Base-by-base conservation (phyloP, 164 flowering plant species). In the Tetracentron sinense region DNA sequence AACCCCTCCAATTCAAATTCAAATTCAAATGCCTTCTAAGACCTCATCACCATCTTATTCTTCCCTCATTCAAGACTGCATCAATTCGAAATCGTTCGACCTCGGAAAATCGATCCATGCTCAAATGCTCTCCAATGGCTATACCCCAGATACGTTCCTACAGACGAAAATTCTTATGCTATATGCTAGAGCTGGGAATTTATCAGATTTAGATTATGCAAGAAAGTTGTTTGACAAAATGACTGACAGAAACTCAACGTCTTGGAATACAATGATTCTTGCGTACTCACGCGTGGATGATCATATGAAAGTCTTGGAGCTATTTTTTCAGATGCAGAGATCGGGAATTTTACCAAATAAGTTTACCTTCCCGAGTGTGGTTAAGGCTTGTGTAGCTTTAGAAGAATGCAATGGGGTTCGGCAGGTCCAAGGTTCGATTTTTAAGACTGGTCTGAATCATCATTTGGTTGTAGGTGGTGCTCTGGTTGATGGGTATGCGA, bases 261-360 rank as follows among this genome's bases (percentile, higher is more conserved):
- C 68, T 44, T 64, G 68, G 68, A 64, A 64, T 33, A 56, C 68
- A 26, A 64, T 64, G 61, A 42, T 64, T 22, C 56, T 64, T 30
- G 52, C 33, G 20, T 56, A 64, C 29, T 42, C 60, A 7, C 19
- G 50, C 20, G 42, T 14, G 29, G 44, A 29, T 26, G 54, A 56
- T 12, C 38, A 55, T 56, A 27, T 6, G 7, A 53, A 64, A 17
- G 61, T 64, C 14, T 26, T 56, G 42, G 42, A 64, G 28, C 22
- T 44, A 7, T 64, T 64, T 47, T 17, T 19, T 30, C 8, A 17
- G 54, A 55, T 64, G 60, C 53, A 14, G 1, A 64, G 30, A 14
- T 44, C 68, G 60, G 44, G 68, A 23, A 29, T 55, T 46, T 12
- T 7, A 46, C 68, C 68, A n/a, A 54, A 64, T 47, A 56, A 56